Evolutionary conservation across 2,329 filamentous ascomycete genomes (phyloP), one percentile per base, ranked within the genome.

Genomic region (Phialophora expanda): DNA sequence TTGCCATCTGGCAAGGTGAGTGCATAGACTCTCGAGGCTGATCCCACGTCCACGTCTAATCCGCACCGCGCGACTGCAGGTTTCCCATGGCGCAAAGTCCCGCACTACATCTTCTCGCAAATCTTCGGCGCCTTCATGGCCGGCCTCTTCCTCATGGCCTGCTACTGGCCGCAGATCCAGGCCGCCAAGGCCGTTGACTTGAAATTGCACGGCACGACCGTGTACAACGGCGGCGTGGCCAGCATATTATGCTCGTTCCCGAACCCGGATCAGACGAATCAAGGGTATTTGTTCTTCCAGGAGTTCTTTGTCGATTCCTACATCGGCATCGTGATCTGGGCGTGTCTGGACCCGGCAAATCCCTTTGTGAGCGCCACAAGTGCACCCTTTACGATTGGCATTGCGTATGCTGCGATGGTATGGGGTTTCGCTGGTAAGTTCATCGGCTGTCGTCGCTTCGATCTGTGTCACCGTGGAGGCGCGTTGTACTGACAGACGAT

Each of bases 251-350:
- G 82, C 74, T 78, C 83, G 2, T 86, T 86, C 72, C 85, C 84
- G 0, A 79, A 76, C 26, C 71, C 79, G 0, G 79, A 76, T 17
- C 83, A 87, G 71, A 83, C 79, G 5, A 85, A 83, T 68, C 77
- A 84, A 46, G 85, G 85, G 14, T 86, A 83, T 72, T 73, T 87
- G 0, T 85, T 88, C 75, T 73, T 86, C 60, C 83, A 83, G 65
- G 86, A 88, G 72, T 87, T 85, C 73, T 86, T 88, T 69, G 84
- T 85, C 30, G 83, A 85, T 71, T 78, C 75, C 62, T 86, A 86
- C 75, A 83, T 87, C 62, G 79, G 81, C 30, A 78, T 87, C 64
- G 76, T 86, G 14, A 86, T 87, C 73, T 87, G 85, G 85, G 80
- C 85, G 7, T 78, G 78, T 54, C 78, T 87, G 34, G 86, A 88